A percentile compares a stretch with the other conserved stretches of the same genome.
Conservation (phyloP, 441 rosid species). For the Populus hybrid region DNA sequence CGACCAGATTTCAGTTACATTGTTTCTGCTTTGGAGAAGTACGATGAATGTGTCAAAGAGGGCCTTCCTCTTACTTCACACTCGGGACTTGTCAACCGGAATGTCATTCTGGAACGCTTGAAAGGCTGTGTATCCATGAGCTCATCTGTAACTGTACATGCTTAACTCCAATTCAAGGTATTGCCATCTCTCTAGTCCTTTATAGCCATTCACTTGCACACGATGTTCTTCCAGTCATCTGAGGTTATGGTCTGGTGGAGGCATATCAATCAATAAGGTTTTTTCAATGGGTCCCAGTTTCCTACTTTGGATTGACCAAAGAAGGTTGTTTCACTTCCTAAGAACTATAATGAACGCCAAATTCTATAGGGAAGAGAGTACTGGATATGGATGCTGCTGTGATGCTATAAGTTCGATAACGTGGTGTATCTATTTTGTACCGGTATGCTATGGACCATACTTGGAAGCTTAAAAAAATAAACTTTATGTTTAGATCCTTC, state of each 20-base stretch:
- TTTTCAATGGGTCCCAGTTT: not conserved
- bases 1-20: constrained; percentile 93
- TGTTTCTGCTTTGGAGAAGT: constrained; percentile 74
- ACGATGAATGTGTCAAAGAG: constrained; percentile 81
- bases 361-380: no score
- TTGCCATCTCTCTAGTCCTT: not conserved
- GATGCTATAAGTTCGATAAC: no score
- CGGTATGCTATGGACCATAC: constrained; percentile 3
- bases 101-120: constrained; percentile 62
- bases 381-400: no score
- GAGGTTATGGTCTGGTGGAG: constrained; percentile 20
- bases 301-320: not conserved
- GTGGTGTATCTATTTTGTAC: not conserved
- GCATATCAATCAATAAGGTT: constrained; percentile 5
- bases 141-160: constrained; percentile 77
- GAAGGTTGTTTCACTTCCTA: not conserved
- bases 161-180: constrained; percentile 39
- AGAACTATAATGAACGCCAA: no score
- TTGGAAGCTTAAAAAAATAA: not conserved
- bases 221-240: constrained; percentile 21
- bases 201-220: constrained; percentile 24
- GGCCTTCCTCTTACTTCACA: constrained; percentile 82
- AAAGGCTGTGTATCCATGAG: constrained; percentile 70
- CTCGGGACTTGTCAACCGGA: constrained; percentile 61
- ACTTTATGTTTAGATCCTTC: not conserved